Evolutionary conservation across 1,284 basidiomycete genomes (phyloP).

Genomic region (Naganishia sp.): DNA sequence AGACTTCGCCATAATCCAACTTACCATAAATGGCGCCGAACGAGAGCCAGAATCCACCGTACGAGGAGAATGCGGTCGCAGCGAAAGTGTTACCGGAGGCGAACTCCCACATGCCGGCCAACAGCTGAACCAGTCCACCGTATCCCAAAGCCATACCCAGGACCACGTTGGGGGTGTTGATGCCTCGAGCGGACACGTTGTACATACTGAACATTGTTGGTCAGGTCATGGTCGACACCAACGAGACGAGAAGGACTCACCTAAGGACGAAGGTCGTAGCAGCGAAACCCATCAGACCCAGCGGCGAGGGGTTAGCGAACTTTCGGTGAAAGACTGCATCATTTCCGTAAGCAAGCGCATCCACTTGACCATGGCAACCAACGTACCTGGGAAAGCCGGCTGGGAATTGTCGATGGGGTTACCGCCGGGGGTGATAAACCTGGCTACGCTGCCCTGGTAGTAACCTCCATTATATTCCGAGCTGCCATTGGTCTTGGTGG

Average conservation of each 20-base stretch:
- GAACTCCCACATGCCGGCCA: conserved; percentile 65
- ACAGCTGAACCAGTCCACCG: conserved; percentile 74
- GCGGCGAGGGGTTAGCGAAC: conserved; percentile 60
- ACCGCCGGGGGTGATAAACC: conserved; percentile 54
- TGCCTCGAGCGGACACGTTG: conserved; percentile 51
- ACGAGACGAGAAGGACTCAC: background rate
- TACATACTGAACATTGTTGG: conserved; percentile 45
- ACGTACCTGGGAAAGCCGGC: conserved; percentile 42
- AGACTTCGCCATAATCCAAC: conserved; percentile 34
- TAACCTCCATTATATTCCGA: conserved; percentile 13
- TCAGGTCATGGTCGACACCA: background rate
- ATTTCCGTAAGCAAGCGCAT: conserved; percentile 10
- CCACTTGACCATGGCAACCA: background rate
- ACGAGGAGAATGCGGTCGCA: conserved; percentile 72
- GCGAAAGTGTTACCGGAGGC: conserved; percentile 67
- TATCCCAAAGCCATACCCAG: conserved; percentile 79
- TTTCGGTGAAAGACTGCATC: conserved; percentile 54
- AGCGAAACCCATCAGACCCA: conserved; percentile 58
- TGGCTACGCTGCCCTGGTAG: conserved; percentile 27
- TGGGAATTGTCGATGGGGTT: conserved; percentile 55
- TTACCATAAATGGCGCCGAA: conserved; percentile 40
- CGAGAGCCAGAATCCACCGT: conserved; percentile 66
- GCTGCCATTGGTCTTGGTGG: background rate
- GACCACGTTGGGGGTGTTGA: conserved; percentile 67
- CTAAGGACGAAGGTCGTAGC: conserved; percentile 59